Evolutionary conservation across 495 filamentous ascomycete genomes (phyloP).

Genomic region (Podospora fimiseda): DNA sequence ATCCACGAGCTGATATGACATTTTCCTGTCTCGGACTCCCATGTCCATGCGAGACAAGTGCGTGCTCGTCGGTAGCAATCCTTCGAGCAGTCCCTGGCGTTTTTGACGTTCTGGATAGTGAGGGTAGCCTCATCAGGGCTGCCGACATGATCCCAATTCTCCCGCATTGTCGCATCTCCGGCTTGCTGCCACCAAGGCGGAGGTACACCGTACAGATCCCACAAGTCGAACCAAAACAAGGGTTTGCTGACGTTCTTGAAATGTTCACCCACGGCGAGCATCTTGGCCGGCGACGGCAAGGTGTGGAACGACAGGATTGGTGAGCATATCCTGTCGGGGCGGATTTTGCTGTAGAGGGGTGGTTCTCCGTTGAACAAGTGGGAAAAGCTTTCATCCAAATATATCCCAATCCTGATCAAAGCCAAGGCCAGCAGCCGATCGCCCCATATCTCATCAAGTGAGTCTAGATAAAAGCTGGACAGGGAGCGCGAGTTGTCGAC

Average conservation of each 20-base stretch:
- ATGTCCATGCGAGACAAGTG: constrained; percentile 41
- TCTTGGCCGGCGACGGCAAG: constrained; percentile 25
- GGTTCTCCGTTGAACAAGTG: constrained; percentile 43
- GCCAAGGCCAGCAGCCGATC: constrained; percentile 39
- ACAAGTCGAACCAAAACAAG: constrained; percentile 35
- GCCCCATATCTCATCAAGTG: constrained; percentile 35
- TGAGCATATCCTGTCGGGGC: constrained; percentile 35
- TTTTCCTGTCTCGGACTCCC: constrained; percentile 21
- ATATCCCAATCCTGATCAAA: constrained; percentile 33
- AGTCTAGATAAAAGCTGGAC: constrained; percentile 27
- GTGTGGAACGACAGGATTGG: constrained; percentile 38
- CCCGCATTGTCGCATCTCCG: constrained; percentile 11
- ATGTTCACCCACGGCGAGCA: constrained; percentile 29
- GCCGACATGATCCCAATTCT: constrained; percentile 36
- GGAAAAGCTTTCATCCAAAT: constrained; percentile 38
- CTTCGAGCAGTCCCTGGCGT: constrained; percentile 18
- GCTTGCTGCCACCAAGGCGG: constrained; percentile 26
- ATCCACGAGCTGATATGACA: constrained; percentile 41
- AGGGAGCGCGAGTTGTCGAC: constrained; percentile 28
- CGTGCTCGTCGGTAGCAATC: constrained; percentile 20
- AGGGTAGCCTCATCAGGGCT: constrained; percentile 26
- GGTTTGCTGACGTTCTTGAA: constrained; percentile 30
- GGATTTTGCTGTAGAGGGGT: constrained; percentile 35
- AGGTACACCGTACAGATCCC: constrained; percentile 30
- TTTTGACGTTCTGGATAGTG: constrained; percentile 24